Conservation (phyloP, 768 basidiomycete genomes). For the Dictyophora rubrovolvata region DNA sequence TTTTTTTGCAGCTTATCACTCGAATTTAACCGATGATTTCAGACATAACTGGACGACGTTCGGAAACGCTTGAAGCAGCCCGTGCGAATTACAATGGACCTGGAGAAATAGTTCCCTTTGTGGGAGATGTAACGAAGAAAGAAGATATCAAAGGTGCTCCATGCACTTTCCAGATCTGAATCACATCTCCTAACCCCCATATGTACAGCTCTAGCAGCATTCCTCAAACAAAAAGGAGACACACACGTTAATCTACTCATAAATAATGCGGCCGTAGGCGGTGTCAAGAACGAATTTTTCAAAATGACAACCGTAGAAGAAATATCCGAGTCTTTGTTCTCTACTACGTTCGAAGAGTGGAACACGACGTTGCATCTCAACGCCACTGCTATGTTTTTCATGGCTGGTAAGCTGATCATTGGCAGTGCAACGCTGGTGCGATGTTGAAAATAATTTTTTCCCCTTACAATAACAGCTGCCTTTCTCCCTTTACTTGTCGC, state of each 20-base stretch:
- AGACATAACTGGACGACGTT: conserved; percentile 10
- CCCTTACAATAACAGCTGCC: neutral
- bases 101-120: conserved; percentile 6
- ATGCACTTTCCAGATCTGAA: neutral
- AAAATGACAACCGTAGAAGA: neutral
- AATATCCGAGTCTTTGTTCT: conserved; percentile 6
- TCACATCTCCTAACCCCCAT: neutral
- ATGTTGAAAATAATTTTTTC: neutral
- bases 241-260: conserved; percentile 3
- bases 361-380: conserved; percentile 4
- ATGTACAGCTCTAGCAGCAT: conserved; percentile 4
- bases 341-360: conserved; percentile 1
- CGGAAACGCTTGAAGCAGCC: neutral
- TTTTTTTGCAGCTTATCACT: neutral
- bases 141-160: conserved; percentile 9
- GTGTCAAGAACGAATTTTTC: conserved; percentile 3
- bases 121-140: conserved; percentile 8
- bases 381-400: conserved; percentile 5
- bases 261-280: conserved; percentile 7
- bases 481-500: conserved; percentile 8
- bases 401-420: neutral
- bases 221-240: neutral
- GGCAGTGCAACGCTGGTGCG: neutral
- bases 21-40: neutral
- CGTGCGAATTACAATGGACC: neutral